A percentile compares a stretch with the other conserved stretches of the same genome.
These are phyloP conservation scores for Ascochyta lentis DNA, from an alignment of 2,329 filamentous ascomycete genomes.

Conservation along the genomic window DNA sequence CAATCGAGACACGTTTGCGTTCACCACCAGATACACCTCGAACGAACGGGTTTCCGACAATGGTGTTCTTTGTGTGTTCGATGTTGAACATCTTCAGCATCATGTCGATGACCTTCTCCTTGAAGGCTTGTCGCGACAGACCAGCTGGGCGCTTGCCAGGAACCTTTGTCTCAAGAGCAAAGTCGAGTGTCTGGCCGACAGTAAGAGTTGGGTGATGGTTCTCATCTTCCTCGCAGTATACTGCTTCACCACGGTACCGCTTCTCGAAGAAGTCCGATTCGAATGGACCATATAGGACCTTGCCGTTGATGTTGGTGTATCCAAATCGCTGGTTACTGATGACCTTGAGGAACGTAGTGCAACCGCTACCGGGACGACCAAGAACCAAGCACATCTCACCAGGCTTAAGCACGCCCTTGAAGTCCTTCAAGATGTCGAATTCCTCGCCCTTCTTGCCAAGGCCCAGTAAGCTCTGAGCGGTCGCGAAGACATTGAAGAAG, in stretches of 20 bases:
- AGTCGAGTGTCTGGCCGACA: slow-evolving; percentile 84
- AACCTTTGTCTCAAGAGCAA: slow-evolving; percentile 84
- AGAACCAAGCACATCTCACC: slow-evolving; percentile 90
- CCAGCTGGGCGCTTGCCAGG: slow-evolving; percentile 80
- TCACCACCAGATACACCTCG: slow-evolving; percentile 80
- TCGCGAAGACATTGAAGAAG: slow-evolving; percentile 77
- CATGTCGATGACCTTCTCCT: slow-evolving; percentile 74
- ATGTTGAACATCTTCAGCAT: slow-evolving; percentile 94
- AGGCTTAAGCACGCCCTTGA: slow-evolving; percentile 65
- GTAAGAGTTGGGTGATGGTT: slow-evolving; percentile 85
- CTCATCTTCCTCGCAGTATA: slow-evolving; percentile 88
- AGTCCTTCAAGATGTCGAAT: slow-evolving; percentile 75
- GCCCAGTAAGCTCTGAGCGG: slow-evolving; percentile 68
- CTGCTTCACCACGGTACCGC: slow-evolving; percentile 78
- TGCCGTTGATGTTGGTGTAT: slow-evolving; percentile 68
- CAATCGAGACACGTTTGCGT: slow-evolving; percentile 80
- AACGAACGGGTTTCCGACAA: slow-evolving; percentile 82
- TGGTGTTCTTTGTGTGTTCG: slow-evolving; percentile 82
- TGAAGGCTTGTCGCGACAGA: slow-evolving; percentile 75
- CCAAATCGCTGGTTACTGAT: slow-evolving; percentile 63
- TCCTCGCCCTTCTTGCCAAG: slow-evolving; percentile 72
- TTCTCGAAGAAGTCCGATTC: slow-evolving; percentile 72
- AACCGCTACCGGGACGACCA: slow-evolving; percentile 72
- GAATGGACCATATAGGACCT: slow-evolving; percentile 80
- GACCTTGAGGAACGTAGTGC: slow-evolving; percentile 62